Evolutionary conservation across 164 flowering plant genomes (phyloP), one percentile per base, ranked within the genome.

Genomic region (Cinnamomum micranthum): DNA sequence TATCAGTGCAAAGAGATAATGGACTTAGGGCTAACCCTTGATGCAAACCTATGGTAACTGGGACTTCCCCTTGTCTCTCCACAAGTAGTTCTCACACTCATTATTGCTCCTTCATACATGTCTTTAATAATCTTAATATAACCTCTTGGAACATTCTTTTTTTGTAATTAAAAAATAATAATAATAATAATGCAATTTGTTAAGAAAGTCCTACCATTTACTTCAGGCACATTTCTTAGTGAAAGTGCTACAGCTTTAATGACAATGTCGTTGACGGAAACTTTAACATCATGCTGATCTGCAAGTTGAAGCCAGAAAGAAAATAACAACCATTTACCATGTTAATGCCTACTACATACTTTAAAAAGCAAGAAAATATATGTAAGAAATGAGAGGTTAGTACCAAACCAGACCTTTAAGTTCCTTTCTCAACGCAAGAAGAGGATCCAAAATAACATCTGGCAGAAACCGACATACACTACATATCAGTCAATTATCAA

Each of bases 401-500:
- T 19, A 19, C 41, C 65, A 71, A 28, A n/a, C 59, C 76, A 73
- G 77, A 93, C 99, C 99, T 84, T 87, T 88, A 28, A 95, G 92
- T 77, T 91, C 93, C 82, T 92, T 93, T 71, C 99, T 87, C 74
- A 93, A 91, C 27, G 95, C 86, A 66, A 95, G 90, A 71, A 95
- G 89, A 80, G 99, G 97, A 86, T 95, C 99, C 88, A 93, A 82
- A 65, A 87, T 78, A 75, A 93, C 97, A 87, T 93, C 99, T 95
- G 89, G 73, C 2, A 74, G 73, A 74, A 80, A 79, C 66, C 70
- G 77, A 74, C 2, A 55, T 31, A 76, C 22, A 31, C 79, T 74
- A 81, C 24, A 81, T 71, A 72, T 33, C 66, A 60, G 33, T 67
- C 58, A 31, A 35, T 27, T 0, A 7, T 23, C 51, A 64, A 69